Percentiles rank a stretch among this genome's conserved stretches.
phyloP scores from a whole-genome alignment of 441 rosid genomes.

The Dalechampia spathulata region DNA sequence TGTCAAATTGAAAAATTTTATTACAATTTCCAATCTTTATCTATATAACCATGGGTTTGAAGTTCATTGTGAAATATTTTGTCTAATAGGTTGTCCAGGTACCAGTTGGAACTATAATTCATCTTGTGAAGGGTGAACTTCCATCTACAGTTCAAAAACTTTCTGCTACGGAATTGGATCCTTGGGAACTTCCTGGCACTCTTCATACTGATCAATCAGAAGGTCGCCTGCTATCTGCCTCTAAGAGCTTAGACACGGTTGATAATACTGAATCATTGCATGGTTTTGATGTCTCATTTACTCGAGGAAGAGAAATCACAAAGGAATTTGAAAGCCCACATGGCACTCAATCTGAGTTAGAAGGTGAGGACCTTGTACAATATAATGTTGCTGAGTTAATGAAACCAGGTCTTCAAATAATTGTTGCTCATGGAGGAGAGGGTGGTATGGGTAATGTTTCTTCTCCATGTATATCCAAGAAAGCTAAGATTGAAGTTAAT shows the following conservation, averaged over 20 bases:
- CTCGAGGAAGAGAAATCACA: background rate
- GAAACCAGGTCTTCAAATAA: conserved; percentile 48
- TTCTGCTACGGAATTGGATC: conserved; percentile 47
- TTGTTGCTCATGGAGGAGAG: conserved; percentile 70
- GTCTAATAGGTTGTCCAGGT: conserved; percentile 54
- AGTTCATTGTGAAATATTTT: too few species aligned
- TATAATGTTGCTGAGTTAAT: conserved; percentile 66
- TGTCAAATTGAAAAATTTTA: too few species aligned
- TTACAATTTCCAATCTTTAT: too few species aligned
- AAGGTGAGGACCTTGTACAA: conserved; percentile 30
- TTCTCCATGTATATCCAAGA: conserved; percentile 32
- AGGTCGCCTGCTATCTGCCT: conserved; percentile 14
- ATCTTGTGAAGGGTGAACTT: conserved; percentile 66
- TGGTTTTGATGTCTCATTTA: conserved; percentile 9
- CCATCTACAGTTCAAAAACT: conserved; percentile 30
- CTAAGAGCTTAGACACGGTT: conserved; percentile 8
- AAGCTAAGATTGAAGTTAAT: conserved; percentile 20
- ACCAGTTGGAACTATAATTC: conserved; percentile 83
- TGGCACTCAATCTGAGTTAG: conserved; percentile 19
- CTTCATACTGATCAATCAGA: conserved; percentile 33
- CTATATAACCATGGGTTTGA: too few species aligned
- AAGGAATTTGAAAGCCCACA: conserved; percentile 14
- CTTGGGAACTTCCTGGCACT: conserved; percentile 85
- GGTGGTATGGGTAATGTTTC: conserved; percentile 74
- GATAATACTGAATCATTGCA: conserved; percentile 18